phyloP scores from a whole-genome alignment of 192 early-diverging fungal genomes.

The Haplosporangium gracile region DNA sequence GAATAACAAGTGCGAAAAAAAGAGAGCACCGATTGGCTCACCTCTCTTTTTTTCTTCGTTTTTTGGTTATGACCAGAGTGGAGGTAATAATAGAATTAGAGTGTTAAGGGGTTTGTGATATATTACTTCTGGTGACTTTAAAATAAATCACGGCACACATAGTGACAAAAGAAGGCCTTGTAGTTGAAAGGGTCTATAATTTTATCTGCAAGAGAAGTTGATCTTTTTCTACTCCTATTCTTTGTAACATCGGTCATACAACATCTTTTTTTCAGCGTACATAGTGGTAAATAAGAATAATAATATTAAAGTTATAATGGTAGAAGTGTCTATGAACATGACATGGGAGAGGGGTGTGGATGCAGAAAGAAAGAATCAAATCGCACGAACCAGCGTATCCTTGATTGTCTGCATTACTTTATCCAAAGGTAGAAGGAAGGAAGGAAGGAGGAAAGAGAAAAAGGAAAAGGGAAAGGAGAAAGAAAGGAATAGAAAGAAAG shows the following conservation, averaged over 20 bases:
- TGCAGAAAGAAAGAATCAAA: not conserved
- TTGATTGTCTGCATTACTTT: not conserved
- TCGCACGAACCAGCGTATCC: slow-evolving; percentile 3
- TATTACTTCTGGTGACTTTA: too few relatives aligned
- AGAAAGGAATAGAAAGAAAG: not conserved
- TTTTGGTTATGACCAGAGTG: not conserved
- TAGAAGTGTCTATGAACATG: not conserved
- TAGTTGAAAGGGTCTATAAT: too few relatives aligned
- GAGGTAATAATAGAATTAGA: too few relatives aligned
- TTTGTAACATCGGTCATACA: too few relatives aligned
- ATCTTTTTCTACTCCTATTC: too few relatives aligned
- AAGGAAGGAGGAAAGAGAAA: not conserved
- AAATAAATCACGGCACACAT: too few relatives aligned
- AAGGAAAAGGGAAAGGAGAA: not conserved
- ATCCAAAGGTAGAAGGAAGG: not conserved
- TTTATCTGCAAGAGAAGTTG: too few relatives aligned
- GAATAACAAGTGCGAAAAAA: not conserved
- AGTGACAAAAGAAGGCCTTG: too few relatives aligned
- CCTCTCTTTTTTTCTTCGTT: not conserved
- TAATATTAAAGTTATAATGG: not conserved
- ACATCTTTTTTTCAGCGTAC: not conserved
- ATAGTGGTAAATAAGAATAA: not conserved
- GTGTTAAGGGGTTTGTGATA: too few relatives aligned
- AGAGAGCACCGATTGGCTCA: not conserved
- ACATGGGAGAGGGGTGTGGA: not conserved